These are phyloP conservation scores for Trichoderma virens DNA, from an alignment of 495 filamentous ascomycete species.

Conservation along the genomic window DNA sequence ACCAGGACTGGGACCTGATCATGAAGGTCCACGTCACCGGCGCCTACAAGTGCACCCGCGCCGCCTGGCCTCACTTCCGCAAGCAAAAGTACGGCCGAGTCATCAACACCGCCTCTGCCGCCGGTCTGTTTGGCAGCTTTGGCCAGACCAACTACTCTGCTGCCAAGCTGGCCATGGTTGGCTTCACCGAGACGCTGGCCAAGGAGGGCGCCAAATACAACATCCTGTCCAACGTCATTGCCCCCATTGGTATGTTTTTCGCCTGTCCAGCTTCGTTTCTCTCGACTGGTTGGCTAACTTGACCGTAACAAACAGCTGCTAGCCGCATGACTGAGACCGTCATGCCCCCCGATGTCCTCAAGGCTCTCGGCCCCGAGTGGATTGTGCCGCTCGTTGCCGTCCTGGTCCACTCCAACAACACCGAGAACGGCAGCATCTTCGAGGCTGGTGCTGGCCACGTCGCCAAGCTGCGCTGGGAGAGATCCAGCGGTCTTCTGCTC, in stretches of 20 bases:
- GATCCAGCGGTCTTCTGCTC: conserved; percentile 80
- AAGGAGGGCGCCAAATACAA: conserved; percentile 99
- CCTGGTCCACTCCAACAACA: conserved; percentile 81
- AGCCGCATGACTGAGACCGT: conserved; percentile 96
- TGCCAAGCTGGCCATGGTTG: conserved; percentile 92
- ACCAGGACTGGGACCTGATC: conserved; percentile 93
- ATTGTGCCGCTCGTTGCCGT: conserved; percentile 89
- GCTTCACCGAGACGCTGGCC: conserved; percentile 95
- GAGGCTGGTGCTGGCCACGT: conserved; percentile 91
- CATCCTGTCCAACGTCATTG: conserved; percentile 92
- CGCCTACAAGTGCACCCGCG: conserved; percentile 92
- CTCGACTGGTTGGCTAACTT: no score
- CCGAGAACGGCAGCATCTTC: conserved; percentile 82
- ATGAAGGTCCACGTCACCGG: conserved; percentile 91
- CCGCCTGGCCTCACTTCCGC: conserved; percentile 95
- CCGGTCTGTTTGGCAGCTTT: conserved; percentile 92
- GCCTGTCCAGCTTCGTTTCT: no score
- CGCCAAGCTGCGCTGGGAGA: conserved; percentile 93
- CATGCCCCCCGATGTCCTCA: conserved; percentile 91
- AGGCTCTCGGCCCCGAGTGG: conserved; percentile 89
- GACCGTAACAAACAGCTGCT: conserved; percentile 47
- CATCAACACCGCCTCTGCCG: conserved; percentile 93
- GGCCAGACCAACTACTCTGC: conserved; percentile 97
- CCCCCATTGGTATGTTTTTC: conserved; percentile 64
- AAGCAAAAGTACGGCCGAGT: conserved; percentile 97